Conservation (phyloP, 495 filamentous ascomycete genomes). For the Podospora pseudocomata region DNA sequence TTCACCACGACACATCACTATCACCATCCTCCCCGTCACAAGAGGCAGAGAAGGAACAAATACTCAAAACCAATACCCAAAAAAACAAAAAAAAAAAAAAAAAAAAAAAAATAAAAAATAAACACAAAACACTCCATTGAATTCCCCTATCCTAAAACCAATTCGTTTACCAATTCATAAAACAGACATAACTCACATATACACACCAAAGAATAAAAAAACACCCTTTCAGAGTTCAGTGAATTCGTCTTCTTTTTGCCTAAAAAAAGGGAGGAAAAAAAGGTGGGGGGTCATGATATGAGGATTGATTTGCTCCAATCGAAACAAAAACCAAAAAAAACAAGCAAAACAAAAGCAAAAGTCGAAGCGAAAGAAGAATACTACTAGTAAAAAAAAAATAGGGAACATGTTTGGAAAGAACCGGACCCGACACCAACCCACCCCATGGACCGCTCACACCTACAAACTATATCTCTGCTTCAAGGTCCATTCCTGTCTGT, state of each 20-base stretch:
- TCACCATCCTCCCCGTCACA: too few relatives aligned
- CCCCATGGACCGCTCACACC: background rate
- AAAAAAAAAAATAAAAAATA: background rate
- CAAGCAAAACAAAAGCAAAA: conserved; percentile 4
- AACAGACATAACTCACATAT: background rate
- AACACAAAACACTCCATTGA: background rate
- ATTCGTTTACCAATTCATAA: background rate
- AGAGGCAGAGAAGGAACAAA: too few relatives aligned
- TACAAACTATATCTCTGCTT: background rate
- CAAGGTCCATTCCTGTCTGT: background rate
- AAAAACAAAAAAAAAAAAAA: too few relatives aligned
- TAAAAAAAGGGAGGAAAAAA: background rate
- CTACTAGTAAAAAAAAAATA: background rate
- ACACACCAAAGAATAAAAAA: conserved; percentile 1
- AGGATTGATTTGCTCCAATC: background rate
- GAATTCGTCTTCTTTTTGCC: background rate
- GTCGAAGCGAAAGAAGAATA: background rate
- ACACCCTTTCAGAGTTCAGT: background rate
- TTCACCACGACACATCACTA: too few relatives aligned
- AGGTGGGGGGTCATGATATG: background rate
- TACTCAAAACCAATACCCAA: too few relatives aligned
- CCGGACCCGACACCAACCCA: background rate
- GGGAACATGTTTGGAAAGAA: background rate
- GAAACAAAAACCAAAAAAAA: background rate
- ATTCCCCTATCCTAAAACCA: background rate